These are phyloP conservation scores for Annulohypoxylon truncatum DNA, from an alignment of 2,329 filamentous ascomycete genomes.

Conservation along the genomic window DNA sequence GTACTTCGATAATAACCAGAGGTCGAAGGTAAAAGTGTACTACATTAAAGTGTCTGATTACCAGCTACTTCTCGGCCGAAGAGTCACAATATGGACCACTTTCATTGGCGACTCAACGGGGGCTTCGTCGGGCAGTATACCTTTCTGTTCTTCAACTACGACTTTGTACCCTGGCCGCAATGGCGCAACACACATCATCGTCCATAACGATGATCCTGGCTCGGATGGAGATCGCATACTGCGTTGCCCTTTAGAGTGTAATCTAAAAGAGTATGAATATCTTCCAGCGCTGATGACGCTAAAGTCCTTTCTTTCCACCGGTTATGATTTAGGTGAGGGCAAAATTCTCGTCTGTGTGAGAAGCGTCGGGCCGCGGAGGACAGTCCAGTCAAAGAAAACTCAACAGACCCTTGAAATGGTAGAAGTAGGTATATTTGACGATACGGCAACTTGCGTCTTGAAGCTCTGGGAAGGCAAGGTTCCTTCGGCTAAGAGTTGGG, in stretches of 20 bases:
- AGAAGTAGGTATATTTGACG: constrained; percentile 67
- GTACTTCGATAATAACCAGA: constrained; percentile 8
- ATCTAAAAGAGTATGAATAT: constrained; percentile 39
- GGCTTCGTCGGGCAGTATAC: constrained; percentile 46
- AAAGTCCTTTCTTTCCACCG: constrained; percentile 64
- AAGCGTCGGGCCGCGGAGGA: constrained; percentile 64
- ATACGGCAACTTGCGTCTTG: constrained; percentile 65
- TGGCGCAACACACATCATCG: constrained; percentile 63
- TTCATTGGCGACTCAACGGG: constrained; percentile 63
- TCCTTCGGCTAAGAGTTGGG: constrained; percentile 57
- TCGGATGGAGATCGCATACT: constrained; percentile 56
- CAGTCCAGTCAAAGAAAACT: constrained; percentile 59
- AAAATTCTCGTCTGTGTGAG: constrained; percentile 69
- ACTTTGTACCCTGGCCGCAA: constrained; percentile 70
- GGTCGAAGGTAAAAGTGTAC: constrained; percentile 61
- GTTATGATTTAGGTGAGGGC: constrained; percentile 61
- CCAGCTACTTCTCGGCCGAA: constrained; percentile 61
- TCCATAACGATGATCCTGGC: constrained; percentile 58
- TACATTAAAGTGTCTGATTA: constrained; percentile 56
- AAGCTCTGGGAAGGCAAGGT: constrained; percentile 66
- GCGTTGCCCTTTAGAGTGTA: constrained; percentile 59
- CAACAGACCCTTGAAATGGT: constrained; percentile 59
- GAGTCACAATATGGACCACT: constrained; percentile 67
- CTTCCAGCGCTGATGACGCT: constrained; percentile 67
- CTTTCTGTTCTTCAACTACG: constrained; percentile 61